Conservation (phyloP, 345 rosid genomes). For the Corchorus capsularis region DNA sequence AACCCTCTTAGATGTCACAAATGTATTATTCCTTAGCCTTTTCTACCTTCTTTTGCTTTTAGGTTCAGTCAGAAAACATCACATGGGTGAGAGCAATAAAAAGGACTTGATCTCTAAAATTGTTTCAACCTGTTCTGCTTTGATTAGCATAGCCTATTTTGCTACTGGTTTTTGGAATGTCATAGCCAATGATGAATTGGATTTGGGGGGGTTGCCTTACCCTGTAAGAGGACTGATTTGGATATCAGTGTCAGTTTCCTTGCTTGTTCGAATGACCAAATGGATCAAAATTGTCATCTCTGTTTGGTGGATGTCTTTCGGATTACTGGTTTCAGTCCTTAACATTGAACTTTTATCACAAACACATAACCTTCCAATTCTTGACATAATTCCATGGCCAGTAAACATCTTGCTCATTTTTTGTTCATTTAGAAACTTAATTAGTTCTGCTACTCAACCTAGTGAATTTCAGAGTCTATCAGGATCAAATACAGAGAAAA, state of each 20-base stretch:
- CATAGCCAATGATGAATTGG: background rate
- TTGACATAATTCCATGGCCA: slow-evolving; percentile 48
- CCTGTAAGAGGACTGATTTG: slow-evolving; percentile 58
- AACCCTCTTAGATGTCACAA: too few species aligned
- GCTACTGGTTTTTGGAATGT: slow-evolving; percentile 43
- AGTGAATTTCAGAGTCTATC: too few species aligned
- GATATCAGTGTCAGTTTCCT: slow-evolving; percentile 56
- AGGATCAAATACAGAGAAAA: too few species aligned
- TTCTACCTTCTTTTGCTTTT: too few species aligned
- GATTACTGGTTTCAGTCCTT: slow-evolving; percentile 43
- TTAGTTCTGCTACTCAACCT: slow-evolving; percentile 19
- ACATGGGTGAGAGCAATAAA: too few species aligned
- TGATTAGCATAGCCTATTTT: slow-evolving; percentile 39
- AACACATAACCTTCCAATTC: slow-evolving; percentile 30
- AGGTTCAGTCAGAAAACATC: too few species aligned
- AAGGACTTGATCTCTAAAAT: background rate
- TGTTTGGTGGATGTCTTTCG: slow-evolving; percentile 67
- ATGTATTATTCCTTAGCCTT: too few species aligned
- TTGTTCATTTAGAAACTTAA: slow-evolving; percentile 3
- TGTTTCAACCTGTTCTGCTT: background rate
- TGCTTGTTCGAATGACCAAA: slow-evolving; percentile 51
- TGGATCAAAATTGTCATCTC: slow-evolving; percentile 41
- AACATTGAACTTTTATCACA: slow-evolving; percentile 39
- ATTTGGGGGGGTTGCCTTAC: slow-evolving; percentile 31
- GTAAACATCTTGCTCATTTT: slow-evolving; percentile 46